Conservation (phyloP, 2,329 filamentous ascomycete species). For the Exophiala mesophila region DNA sequence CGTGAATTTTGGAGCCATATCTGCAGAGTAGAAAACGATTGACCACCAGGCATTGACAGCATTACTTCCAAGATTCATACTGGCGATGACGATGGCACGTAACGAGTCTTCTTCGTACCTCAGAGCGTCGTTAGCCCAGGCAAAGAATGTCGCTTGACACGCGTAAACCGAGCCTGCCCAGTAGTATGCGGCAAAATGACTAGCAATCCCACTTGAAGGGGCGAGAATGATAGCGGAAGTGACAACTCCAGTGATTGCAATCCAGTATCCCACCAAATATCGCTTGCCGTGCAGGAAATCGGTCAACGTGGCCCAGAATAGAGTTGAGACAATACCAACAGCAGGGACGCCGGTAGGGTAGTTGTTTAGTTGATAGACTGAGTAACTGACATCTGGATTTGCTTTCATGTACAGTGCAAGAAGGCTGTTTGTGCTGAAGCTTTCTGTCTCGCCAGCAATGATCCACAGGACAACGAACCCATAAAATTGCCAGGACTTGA, state of each 20-base stretch:
- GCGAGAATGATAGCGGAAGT: constrained; percentile 19
- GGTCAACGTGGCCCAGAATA: constrained; percentile 18
- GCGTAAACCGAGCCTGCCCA: constrained; percentile 21
- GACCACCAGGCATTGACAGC: constrained; percentile 24
- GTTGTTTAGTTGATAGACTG: constrained; percentile 19
- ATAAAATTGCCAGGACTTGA: constrained; percentile 36
- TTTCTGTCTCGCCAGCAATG: constrained; percentile 68
- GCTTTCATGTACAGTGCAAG: constrained; percentile 19
- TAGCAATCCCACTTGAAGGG: constrained; percentile 6
- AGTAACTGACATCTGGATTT: constrained; percentile 8
- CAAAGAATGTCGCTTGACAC: constrained; percentile 22
- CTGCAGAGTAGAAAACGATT: constrained; percentile 23
- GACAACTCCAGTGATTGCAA: constrained; percentile 20
- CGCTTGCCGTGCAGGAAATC: constrained; percentile 30
- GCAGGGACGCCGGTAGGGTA: constrained; percentile 18
- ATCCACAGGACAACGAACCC: constrained; percentile 42
- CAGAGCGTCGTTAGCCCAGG: constrained; percentile 37
- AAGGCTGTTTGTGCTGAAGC: constrained; percentile 41
- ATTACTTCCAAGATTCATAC: constrained; percentile 23
- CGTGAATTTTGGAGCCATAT: constrained; percentile 52
- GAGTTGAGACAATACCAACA: constrained; percentile 20
- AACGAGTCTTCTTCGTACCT: constrained; percentile 20
- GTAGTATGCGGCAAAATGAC: constrained; percentile 36
- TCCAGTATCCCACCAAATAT: constrained; percentile 18
- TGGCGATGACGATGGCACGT: constrained; percentile 18